Percentiles rank a stretch among this genome's conserved stretches.
These are phyloP conservation scores for Coniochaeta sp. DNA, from an alignment of 2,329 filamentous ascomycete genomes.

Conservation along the genomic window DNA sequence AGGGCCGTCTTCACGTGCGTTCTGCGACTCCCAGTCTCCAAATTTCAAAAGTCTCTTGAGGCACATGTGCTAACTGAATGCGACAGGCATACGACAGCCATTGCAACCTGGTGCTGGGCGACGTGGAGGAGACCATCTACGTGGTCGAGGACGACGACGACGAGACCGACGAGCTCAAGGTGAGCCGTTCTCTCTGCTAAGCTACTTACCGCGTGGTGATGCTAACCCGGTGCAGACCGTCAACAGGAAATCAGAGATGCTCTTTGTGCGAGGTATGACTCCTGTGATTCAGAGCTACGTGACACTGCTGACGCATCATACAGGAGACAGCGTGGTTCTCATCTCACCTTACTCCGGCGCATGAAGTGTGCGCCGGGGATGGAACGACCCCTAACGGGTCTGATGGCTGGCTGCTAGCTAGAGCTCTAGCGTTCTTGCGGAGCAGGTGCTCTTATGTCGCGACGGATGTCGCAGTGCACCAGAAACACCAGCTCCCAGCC, in stretches of 20 bases:
- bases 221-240: slow-evolving; percentile 56
- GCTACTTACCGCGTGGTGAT: neutral
- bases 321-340: slow-evolving; percentile 22
- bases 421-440: too few species aligned
- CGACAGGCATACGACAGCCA: slow-evolving; percentile 92
- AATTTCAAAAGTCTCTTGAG: neutral
- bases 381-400: too few species aligned
- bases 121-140: slow-evolving; percentile 97
- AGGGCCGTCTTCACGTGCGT: slow-evolving; percentile 86
- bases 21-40: slow-evolving; percentile 15
- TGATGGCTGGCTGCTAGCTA: too few species aligned
- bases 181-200: slow-evolving; percentile 21
- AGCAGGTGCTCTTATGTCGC: too few species aligned
- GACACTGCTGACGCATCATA: neutral
- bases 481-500: too few species aligned
- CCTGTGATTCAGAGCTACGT: neutral
- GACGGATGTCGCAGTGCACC: too few species aligned
- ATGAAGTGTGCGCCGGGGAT: neutral
- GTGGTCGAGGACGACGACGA: slow-evolving; percentile 82
- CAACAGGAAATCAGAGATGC: slow-evolving; percentile 97
- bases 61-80: neutral
- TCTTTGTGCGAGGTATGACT: slow-evolving; percentile 84
- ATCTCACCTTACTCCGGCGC: slow-evolving; percentile 14
- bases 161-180: slow-evolving; percentile 69
- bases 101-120: slow-evolving; percentile 92